Base-by-base conservation (phyloP, 805 yeast species). In the Candida suzukii region DNA sequence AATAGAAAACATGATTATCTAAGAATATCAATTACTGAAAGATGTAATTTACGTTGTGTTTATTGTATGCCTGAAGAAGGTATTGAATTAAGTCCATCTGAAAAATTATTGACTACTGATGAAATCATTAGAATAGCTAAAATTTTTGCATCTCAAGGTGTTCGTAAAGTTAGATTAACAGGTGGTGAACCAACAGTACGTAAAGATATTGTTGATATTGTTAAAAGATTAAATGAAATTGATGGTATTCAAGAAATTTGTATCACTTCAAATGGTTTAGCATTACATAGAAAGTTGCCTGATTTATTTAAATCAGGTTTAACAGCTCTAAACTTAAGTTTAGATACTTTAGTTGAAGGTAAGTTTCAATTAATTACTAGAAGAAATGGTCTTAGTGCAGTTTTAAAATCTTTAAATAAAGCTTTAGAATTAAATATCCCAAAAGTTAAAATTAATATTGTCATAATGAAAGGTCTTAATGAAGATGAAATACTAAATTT, bases 51-150 rank as follows among this genome's bases (percentile, higher is more conserved):
- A 18, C 46, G 68, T 21, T 69, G 74, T 43, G 55, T 64, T 16
- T 74, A 74, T 48, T 74, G 79, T 46, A 74, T 74, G 80, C 80
- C 80, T 0, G 76, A 71, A 41, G 75, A 74, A 39, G 80, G 80
- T 5, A 66, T 74, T 2, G 70, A 66, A n/a, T 50, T 74, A 21
- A 65, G 73, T 19, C 74, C 76, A 7, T 50, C 57, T 3, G 64
- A 61, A 3, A 48, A 66, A 11, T 54, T 73, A 16, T 49, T 74
- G 34, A 58, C 71, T 8, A 62, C 70, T 0, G 63, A 61, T 28
- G 79, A 74, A 48, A 73, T 74, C 34, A 48, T 69, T 10, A 46
- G 58, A 27, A 46, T 74, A 5, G 73, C 78, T 1, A 31, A 48
- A 30, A 47, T 71, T 3, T 74, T 74, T 56, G 76, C 69, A 5